These are phyloP conservation scores for Gaillardinia entomophila DNA, from an alignment of 805 yeast species.

Conservation along the genomic window DNA sequence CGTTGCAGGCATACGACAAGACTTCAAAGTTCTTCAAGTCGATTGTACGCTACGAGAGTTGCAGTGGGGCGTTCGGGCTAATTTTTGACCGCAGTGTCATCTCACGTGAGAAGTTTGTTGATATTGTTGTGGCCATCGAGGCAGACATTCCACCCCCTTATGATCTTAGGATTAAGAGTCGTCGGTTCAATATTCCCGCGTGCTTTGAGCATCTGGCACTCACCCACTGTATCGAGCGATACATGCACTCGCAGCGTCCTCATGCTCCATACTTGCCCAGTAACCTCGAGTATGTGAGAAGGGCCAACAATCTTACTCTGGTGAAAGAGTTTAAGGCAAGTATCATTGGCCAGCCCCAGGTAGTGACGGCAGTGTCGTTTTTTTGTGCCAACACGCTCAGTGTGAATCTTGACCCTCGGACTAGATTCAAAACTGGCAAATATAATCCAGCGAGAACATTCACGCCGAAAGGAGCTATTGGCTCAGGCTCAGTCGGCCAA, in stretches of 20 bases:
- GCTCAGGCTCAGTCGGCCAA: conserved; percentile 20
- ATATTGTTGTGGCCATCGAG: conserved; percentile 6
- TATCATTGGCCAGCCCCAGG: conserved; percentile 15
- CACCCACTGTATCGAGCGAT: conserved; percentile 15
- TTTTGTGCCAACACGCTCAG: conserved; percentile 18
- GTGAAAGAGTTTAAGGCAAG: conserved; percentile 15
- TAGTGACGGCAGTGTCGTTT: conserved; percentile 22
- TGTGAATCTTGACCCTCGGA: conserved; percentile 19
- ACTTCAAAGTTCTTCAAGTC: conserved; percentile 3
- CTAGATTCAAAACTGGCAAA: conserved; percentile 18
- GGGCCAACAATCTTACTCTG: conserved; percentile 16
- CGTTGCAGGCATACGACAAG: conserved; percentile 1
- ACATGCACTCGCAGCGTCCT: conserved; percentile 21
- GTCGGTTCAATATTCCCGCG: conserved; percentile 15
- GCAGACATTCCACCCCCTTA: conserved; percentile 15
- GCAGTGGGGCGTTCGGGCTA: conserved; percentile 16
- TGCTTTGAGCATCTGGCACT: conserved; percentile 18
- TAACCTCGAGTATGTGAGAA: conserved; percentile 18
- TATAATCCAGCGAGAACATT: conserved; percentile 26
- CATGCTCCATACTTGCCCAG: conserved; percentile 24
- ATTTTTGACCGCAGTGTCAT: conserved; percentile 13
- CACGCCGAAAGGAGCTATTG: conserved; percentile 23
- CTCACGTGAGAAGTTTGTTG: conserved; percentile 9
- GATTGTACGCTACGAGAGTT: conserved; percentile 11
- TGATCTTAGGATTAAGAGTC: conserved; percentile 17